Evolutionary conservation across 768 basidiomycete species (phyloP), one percentile per base, ranked within the genome.

Genomic region (Termitomyces sp.): DNA sequence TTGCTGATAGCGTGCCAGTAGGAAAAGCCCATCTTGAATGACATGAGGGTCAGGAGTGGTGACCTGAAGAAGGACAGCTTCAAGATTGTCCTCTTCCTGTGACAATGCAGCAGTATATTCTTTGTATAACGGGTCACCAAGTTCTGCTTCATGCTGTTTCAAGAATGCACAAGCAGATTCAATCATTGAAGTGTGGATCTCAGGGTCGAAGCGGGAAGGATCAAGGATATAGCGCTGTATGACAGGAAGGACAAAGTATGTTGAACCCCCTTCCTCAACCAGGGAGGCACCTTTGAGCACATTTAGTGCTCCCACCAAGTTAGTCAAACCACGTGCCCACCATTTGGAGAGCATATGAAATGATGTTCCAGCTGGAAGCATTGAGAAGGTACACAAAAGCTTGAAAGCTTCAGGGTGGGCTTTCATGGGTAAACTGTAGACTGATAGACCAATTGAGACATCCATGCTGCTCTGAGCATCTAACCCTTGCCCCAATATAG

Each of bases 291-390:
- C 32, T 16, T 44, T 51, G 12, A 65, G 54, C 10, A 50, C 48
- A 7, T 23, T 34, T 5, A 64, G 27, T 11, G 64, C 59, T 1
- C 40, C 48, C 14, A 34, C 14, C 4, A 37, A 32, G 5, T 56
- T 55, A 6, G 40, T 17, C 9, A 67, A 11, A 12, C 16, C 17
- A 3, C 50, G 43, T n/a, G 54, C 52, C 53, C 53, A 54, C 59
- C 54, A 60, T 44, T 52, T 34, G 0, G 14, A 14, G 3, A 68
- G 44, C 38, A 60, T 42, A 4, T 53, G 16, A 2, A 53, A 42
- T 14, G 46, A 44, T 16, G 62, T 59, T 6, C 69, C 69, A 17
- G 56, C 61, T 0, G 68, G 69, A 10, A 71, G 61, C 48, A 69
- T 49, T 12, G 68, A 60, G 37, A 71, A 57, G 16, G 60, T 44